These are phyloP conservation scores for Coffea humblotiana DNA, from an alignment of 305 asterid species.

Conservation along the genomic window DNA sequence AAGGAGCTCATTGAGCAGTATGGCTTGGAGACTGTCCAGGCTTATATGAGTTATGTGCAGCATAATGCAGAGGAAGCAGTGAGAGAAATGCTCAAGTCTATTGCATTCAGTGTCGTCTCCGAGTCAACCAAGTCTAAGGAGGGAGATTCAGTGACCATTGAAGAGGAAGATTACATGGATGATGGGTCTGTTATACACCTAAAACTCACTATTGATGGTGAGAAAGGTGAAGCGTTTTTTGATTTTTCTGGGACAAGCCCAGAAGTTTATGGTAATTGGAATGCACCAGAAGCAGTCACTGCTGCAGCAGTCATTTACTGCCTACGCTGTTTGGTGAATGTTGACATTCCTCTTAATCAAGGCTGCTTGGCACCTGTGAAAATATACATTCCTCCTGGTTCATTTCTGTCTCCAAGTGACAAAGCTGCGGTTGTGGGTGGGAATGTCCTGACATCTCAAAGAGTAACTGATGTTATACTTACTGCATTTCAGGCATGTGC, in stretches of 20 bases:
- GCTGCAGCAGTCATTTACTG: constrained; percentile 96
- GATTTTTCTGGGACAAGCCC: constrained; percentile 94
- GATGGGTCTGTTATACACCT: constrained; percentile 81
- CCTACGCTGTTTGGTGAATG: constrained; percentile 78
- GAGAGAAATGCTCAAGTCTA: constrained; percentile 90
- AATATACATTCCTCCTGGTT: constrained; percentile 73
- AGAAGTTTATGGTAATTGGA: constrained; percentile 97
- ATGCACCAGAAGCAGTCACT: constrained; percentile 94
- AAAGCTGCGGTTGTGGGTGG: constrained; percentile 96
- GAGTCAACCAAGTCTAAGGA: constrained; percentile 27
- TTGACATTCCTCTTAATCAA: constrained; percentile 92
- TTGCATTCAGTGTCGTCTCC: constrained; percentile 51
- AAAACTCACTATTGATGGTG: constrained; percentile 68
- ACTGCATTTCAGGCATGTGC: constrained; percentile 93
- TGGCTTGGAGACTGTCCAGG: constrained; percentile 77
- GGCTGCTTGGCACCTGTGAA: constrained; percentile 97
- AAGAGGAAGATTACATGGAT: constrained; percentile 96
- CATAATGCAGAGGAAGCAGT: constrained; percentile 91
- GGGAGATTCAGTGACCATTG: constrained; percentile 49
- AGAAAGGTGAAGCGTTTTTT: constrained; percentile 82
- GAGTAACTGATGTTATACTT: constrained; percentile 84
- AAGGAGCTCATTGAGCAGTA: constrained; percentile 94
- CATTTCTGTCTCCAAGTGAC: constrained; percentile 89
- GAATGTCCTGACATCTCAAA: constrained; percentile 88
- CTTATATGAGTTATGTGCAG: constrained; percentile 91